phyloP scores from a whole-genome alignment of 129 eudicot genomes.

The Cynara cardunculus region DNA sequence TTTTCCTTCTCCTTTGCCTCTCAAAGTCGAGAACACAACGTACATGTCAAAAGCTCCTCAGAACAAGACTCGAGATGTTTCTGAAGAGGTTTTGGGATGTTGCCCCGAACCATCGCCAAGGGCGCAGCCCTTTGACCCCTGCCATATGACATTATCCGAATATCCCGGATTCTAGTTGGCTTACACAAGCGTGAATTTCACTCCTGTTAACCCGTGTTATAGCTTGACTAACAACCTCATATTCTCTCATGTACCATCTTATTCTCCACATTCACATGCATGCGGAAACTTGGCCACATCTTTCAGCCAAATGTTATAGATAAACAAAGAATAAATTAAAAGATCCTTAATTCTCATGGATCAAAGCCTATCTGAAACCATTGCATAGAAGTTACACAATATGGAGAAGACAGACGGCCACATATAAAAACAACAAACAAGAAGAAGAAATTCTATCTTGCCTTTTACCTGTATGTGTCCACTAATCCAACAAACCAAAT shows the following conservation, averaged over 20 bases:
- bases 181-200: no score
- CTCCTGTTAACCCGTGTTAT: no score
- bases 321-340: background rate
- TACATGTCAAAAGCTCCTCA: no score
- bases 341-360: background rate
- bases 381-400: constrained; percentile 21
- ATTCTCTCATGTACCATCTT: background rate
- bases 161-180: no score
- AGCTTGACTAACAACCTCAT: no score
- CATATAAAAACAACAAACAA: constrained; percentile 8
- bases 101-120: no score
- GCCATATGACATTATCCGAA: no score
- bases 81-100: no score
- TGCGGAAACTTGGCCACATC: background rate
- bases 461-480: background rate
- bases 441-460: background rate
- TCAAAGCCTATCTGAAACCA: constrained; percentile 24
- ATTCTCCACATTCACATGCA: background rate
- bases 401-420: background rate
- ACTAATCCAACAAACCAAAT: background rate
- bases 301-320: background rate
- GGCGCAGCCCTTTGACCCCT: no score
- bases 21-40: no score
- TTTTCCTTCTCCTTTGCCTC: no score
- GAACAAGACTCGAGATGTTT: no score